Percentiles rank a stretch among this genome's conserved stretches.
These are phyloP conservation scores for Leptomonas seymouri DNA, from an alignment of 208 protist species.

Conservation along the genomic window DNA sequence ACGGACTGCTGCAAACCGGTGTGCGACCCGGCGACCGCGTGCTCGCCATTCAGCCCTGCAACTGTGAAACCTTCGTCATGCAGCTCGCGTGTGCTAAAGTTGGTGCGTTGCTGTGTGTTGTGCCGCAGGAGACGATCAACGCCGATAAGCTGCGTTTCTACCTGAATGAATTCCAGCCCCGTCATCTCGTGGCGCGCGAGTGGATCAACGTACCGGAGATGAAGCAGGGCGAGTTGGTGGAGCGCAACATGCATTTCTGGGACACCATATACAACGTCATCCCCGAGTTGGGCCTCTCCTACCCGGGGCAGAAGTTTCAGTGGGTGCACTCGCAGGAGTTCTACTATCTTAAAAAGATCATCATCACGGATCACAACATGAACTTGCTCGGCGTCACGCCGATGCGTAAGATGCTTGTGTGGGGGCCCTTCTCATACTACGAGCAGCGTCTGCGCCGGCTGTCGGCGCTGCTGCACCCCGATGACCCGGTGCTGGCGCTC, in stretches of 20 bases:
- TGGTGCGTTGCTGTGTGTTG: conserved; percentile 80
- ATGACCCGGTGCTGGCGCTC: conserved; percentile 89
- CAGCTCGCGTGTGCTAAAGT: conserved; percentile 91
- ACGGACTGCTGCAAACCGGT: conserved; percentile 90
- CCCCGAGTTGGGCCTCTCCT: conserved; percentile 90
- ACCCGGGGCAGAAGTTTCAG: conserved; percentile 92
- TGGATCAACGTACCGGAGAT: conserved; percentile 89
- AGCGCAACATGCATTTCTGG: conserved; percentile 94
- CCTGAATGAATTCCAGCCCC: conserved; percentile 92
- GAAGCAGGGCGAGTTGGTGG: conserved; percentile 84
- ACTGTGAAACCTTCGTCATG: conserved; percentile 92
- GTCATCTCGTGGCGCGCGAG: conserved; percentile 84
- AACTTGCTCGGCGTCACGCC: conserved; percentile 89
- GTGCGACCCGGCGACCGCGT: conserved; percentile 86
- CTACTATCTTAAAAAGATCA: conserved; percentile 92
- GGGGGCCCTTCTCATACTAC: conserved; percentile 92
- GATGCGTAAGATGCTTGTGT: conserved; percentile 90
- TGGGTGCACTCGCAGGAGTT: conserved; percentile 94
- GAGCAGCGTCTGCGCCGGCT: conserved; percentile 90
- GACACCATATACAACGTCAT: conserved; percentile 94
- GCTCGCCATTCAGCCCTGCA: conserved; percentile 88
- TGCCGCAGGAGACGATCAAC: conserved; percentile 82
- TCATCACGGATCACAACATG: conserved; percentile 94
- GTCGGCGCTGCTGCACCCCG: conserved; percentile 86
- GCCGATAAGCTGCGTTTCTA: conserved; percentile 92